Percentiles rank a stretch among this genome's conserved stretches.
Conservation (phyloP, 495 filamentous ascomycete species). For the Aspergillus heteromorphus region DNA sequence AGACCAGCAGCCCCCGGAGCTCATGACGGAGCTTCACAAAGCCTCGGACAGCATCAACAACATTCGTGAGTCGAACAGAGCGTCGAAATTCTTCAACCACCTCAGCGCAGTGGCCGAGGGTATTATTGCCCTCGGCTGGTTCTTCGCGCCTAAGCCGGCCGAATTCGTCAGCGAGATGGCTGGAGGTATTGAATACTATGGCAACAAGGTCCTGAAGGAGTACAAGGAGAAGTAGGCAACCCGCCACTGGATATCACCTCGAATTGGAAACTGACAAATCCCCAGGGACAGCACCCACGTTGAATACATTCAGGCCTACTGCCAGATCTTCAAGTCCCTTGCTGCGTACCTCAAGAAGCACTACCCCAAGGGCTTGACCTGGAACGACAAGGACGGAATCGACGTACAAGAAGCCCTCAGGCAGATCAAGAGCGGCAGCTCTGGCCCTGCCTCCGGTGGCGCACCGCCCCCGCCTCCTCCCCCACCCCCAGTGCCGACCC, state of each 20-base stretch:
- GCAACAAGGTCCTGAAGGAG: slow-evolving; percentile 83
- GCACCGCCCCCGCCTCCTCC: slow-evolving; percentile 50
- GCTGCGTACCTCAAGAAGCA: slow-evolving; percentile 74
- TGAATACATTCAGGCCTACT: slow-evolving; percentile 84
- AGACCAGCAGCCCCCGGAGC: slow-evolving; percentile 60
- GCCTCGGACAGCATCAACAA: slow-evolving; percentile 69
- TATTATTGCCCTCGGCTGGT: slow-evolving; percentile 80
- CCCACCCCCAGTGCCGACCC: slow-evolving; percentile 53
- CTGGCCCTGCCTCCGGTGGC: slow-evolving; percentile 33
- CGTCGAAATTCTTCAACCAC: slow-evolving; percentile 65
- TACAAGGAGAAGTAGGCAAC: slow-evolving; percentile 78
- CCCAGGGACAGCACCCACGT: slow-evolving; percentile 68
- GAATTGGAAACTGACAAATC: slow-evolving; percentile 9
- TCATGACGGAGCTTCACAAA: slow-evolving; percentile 77
- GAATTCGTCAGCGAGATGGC: slow-evolving; percentile 76
- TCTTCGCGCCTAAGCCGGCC: slow-evolving; percentile 71
- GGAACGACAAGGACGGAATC: slow-evolving; percentile 76
- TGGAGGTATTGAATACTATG: slow-evolving; percentile 78
- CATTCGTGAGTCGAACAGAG: slow-evolving; percentile 72
- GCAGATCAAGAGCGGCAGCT: slow-evolving; percentile 49
- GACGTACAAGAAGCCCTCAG: slow-evolving; percentile 65
- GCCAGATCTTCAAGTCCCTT: slow-evolving; percentile 77
- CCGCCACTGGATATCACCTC: not conserved
- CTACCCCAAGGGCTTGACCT: slow-evolving; percentile 71
- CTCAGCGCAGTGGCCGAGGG: slow-evolving; percentile 83